Evolutionary conservation across 139 green algal species (phyloP).

Genomic region (Coelastrella sp.): DNA sequence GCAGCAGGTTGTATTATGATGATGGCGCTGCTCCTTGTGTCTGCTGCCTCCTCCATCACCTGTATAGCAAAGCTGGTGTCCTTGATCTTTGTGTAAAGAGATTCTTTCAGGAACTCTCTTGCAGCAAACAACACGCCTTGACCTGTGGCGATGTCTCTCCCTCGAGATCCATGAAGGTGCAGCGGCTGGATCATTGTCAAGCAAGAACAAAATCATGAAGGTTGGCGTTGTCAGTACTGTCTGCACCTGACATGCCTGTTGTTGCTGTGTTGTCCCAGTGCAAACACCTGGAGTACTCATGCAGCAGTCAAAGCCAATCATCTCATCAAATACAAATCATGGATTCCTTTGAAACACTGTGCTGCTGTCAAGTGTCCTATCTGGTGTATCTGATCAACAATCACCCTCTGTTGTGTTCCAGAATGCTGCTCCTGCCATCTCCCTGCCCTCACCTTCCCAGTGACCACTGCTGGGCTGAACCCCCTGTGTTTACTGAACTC

Average conservation of each 20-base stretch:
- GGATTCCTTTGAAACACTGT: too few species aligned
- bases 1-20: too few species aligned
- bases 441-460: conserved; percentile 74
- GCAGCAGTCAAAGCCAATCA: too few species aligned
- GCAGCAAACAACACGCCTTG: conserved; percentile 83
- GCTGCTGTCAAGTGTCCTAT: too few species aligned
- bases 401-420: too few species aligned
- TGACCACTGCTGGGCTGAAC: conserved; percentile 88
- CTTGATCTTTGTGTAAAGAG: conserved; percentile 51
- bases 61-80: conserved; percentile 79
- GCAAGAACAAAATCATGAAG: neutral
- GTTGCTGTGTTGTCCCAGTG: too few species aligned
- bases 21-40: neutral
- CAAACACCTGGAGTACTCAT: too few species aligned
- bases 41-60: neutral
- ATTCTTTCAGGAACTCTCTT: conserved; percentile 76
- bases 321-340: too few species aligned
- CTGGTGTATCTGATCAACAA: too few species aligned
- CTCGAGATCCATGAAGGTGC: conserved; percentile 87
- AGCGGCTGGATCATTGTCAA: conserved; percentile 72
- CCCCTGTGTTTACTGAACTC: conserved; percentile 92
- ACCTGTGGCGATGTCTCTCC: conserved; percentile 88
- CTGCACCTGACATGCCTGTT: too few species aligned
- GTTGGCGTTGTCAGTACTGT: too few species aligned
- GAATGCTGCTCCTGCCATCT: neutral